Evolutionary conservation across 2,329 filamentous ascomycete species (phyloP).

Genomic region (Aureobasidium musti): DNA sequence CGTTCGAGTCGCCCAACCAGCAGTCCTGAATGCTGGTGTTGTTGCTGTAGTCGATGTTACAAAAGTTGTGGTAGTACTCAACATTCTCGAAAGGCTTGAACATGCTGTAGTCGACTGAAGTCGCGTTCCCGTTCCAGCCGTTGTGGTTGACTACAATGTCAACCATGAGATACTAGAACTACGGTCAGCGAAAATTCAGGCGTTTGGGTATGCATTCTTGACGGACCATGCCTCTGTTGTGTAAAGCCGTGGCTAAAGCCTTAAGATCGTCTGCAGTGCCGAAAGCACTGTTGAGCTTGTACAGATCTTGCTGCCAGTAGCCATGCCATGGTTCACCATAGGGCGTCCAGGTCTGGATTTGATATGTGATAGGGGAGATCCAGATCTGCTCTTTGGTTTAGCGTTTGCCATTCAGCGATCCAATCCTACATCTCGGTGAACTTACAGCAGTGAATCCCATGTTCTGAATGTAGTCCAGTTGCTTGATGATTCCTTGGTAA

Average conservation of each 20-base stretch:
- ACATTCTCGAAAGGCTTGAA: slow-evolving; percentile 47
- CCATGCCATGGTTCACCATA: slow-evolving; percentile 56
- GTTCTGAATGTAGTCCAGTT: slow-evolving; percentile 64
- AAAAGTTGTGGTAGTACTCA: slow-evolving; percentile 56
- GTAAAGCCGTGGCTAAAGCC: slow-evolving; percentile 41
- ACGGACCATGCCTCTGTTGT: slow-evolving; percentile 43
- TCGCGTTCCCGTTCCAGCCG: slow-evolving; percentile 39
- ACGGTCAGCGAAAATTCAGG: not conserved
- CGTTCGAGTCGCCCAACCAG: slow-evolving; percentile 57
- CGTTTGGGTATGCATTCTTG: too few relatives aligned
- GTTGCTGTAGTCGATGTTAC: slow-evolving; percentile 58
- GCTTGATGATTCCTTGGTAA: slow-evolving; percentile 59
- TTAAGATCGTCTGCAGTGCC: slow-evolving; percentile 44
- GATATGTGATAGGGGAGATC: slow-evolving; percentile 60
- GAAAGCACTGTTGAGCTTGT: slow-evolving; percentile 45
- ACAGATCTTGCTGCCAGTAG: slow-evolving; percentile 57
- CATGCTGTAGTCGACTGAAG: slow-evolving; percentile 39
- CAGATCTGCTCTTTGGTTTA: slow-evolving; percentile 39
- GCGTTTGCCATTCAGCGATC: slow-evolving; percentile 3
- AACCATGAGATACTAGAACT: slow-evolving; percentile 43
- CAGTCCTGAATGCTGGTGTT: slow-evolving; percentile 48
- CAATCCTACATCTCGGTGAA: slow-evolving; percentile 4
- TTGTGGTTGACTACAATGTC: slow-evolving; percentile 45
- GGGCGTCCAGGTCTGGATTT: slow-evolving; percentile 44
- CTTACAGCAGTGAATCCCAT: slow-evolving; percentile 62